Percentiles rank a stretch among this genome's conserved stretches.
phyloP scores from a whole-genome alignment of 805 yeast species.

The Hanseniaspora clermontiae region DNA sequence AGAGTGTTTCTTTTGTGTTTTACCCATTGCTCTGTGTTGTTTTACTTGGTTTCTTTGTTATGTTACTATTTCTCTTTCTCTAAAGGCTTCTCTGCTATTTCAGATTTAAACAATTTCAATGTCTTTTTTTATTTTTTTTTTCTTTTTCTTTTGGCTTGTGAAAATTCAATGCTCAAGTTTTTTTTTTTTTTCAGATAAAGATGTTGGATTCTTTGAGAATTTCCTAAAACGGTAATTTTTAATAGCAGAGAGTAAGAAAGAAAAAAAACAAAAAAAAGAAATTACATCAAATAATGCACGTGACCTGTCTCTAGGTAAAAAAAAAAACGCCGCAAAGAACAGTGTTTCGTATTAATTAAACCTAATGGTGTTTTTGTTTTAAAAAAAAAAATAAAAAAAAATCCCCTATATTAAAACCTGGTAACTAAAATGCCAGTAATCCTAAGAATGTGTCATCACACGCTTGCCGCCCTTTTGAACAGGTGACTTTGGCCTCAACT shows the following conservation, averaged over 20 bases:
- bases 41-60: not conserved
- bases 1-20: constrained; percentile 84
- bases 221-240: not conserved
- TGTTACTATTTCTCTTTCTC: too few species aligned
- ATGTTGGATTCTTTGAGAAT: not conserved
- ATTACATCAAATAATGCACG: not conserved
- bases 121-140: constrained; percentile 12
- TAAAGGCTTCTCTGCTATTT: too few species aligned
- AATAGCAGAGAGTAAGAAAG: not conserved
- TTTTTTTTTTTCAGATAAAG: not conserved
- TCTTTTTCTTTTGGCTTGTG: not conserved
- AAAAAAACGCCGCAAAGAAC: not conserved
- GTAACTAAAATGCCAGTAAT: too few species aligned
- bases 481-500: constrained; percentile 76
- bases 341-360: too few species aligned
- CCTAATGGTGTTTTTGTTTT: not conserved
- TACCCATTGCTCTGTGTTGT: constrained; percentile 48
- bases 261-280: not conserved
- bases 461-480: constrained; percentile 20
- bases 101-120: constrained; percentile 4
- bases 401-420: not conserved
- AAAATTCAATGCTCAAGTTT: not conserved
- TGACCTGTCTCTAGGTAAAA: not conserved
- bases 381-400: too few species aligned
- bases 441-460: not conserved